Conservation (phyloP, 176 grass and related monocot genomes). For the Tillandsia fasciculata region DNA sequence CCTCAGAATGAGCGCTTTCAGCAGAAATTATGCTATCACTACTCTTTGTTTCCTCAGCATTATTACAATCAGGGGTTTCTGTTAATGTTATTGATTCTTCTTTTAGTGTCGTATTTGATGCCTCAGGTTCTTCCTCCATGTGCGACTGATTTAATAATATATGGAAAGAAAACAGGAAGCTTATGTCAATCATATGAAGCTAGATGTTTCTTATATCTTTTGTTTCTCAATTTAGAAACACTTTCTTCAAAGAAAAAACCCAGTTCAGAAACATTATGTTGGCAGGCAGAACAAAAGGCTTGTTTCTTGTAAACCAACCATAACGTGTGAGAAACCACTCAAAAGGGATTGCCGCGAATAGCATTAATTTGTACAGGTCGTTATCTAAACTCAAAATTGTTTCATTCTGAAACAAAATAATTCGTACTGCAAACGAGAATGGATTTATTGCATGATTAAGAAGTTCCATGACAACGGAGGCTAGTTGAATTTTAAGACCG, state of each 20-base stretch:
- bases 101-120: neutral
- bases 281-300: too few relatives aligned
- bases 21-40: neutral
- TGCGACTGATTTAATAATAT: conserved; percentile 9
- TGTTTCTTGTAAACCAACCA: too few relatives aligned
- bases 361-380: too few relatives aligned
- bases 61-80: neutral
- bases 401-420: too few relatives aligned
- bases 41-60: conserved; percentile 4
- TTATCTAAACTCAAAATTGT: too few relatives aligned
- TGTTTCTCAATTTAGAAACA: neutral
- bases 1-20: conserved; percentile 3
- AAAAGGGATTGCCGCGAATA: too few relatives aligned
- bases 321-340: too few relatives aligned
- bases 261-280: too few relatives aligned
- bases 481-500: neutral
- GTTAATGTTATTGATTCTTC: neutral
- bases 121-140: neutral
- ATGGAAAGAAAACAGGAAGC: neutral
- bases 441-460: too few relatives aligned
- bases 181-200: neutral
- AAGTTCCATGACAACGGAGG: neutral
- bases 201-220: neutral
- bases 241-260: too few relatives aligned
- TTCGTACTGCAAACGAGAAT: too few relatives aligned